These are phyloP conservation scores for Penicillium salamii DNA, from an alignment of 495 filamentous ascomycete genomes.

Conservation along the genomic window DNA sequence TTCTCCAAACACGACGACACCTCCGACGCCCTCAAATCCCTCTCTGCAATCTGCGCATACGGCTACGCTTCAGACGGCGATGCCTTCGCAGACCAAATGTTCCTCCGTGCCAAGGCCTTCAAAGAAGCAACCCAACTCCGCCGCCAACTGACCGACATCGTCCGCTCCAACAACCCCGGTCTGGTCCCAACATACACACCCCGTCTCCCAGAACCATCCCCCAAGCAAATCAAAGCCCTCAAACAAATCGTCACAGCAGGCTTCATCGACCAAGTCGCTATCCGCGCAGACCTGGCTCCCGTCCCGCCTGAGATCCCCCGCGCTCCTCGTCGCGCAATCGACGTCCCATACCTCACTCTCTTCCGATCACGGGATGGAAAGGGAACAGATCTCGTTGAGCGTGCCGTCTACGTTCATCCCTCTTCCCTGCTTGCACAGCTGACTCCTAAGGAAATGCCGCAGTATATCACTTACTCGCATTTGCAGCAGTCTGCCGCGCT, in stretches of 20 bases:
- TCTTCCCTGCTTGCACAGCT: constrained; percentile 72
- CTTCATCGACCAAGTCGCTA: constrained; percentile 94
- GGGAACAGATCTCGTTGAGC: constrained; percentile 47
- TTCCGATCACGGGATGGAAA: constrained; percentile 61
- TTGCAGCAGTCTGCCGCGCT: constrained; percentile 66
- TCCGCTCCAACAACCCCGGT: constrained; percentile 69
- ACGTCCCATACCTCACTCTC: constrained; percentile 88
- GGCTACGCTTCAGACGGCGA: constrained; percentile 70
- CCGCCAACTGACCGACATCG: constrained; percentile 74
- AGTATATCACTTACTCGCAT: constrained; percentile 83
- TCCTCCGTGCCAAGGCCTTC: constrained; percentile 80
- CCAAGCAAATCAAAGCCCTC: constrained; percentile 73
- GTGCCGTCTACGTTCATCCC: constrained; percentile 80
- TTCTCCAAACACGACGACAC: constrained; percentile 79
- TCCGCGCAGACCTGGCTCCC: constrained; percentile 82
- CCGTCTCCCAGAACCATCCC: constrained; percentile 65
- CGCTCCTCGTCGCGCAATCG: constrained; percentile 75
- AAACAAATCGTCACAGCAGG: constrained; percentile 89
- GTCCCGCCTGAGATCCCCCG: constrained; percentile 65
- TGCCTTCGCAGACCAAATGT: constrained; percentile 74
- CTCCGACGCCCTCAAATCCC: constrained; percentile 85
- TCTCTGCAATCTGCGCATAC: constrained; percentile 79
- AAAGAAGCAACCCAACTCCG: constrained; percentile 82
- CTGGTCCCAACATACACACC: constrained; percentile 57
- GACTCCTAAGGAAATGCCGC: constrained; percentile 70